Base-by-base conservation (phyloP, 2,329 filamentous ascomycete genomes). In the Neofusicoccum laricinum region DNA sequence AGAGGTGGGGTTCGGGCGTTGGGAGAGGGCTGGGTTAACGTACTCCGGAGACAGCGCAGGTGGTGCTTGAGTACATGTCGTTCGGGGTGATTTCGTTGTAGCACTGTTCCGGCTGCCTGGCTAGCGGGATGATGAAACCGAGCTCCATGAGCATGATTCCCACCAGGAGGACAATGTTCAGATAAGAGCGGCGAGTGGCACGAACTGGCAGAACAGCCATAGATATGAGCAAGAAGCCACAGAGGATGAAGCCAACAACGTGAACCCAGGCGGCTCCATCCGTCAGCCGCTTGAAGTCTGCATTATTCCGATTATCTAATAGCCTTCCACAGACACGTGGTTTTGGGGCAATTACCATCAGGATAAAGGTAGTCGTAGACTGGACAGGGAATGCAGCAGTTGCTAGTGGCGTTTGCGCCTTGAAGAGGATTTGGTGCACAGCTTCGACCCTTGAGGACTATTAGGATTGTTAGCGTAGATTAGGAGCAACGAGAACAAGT, bases 31-130 rank as follows among this genome's bases (percentile, higher is more conserved):
- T 4, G 41, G 25, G 21, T 30, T 34, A 2, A 14, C 55, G 89
- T 1, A 92, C 85, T 7, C 95, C 95, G 0, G 93, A 97, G 66
- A 93, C 90, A 4, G 93, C 95, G 74, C 95, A 99, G 3, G 92
- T 87, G 21, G 88, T 80, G 72, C 86, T 91, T 1, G 89, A 90
- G 68, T 88, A 84, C 93, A 98, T 97, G 74, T 93, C 91, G 73
- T 98, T 88, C 0, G 95, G 95, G 0, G 95, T 99, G 72, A 99
- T 98, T 50, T 84, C 82, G 74, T 99, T 91, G 74, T 88, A 90
- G 76, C 95, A 99, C 80, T 96, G 88, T 0, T 92, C 80, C 0
- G 93, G 92, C 66, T 88, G 85, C 30, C 88, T 87, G 12, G 87
- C 92, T 17, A 97, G 84, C 0, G 95, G 94, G 45, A 99, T 87